Evolutionary conservation across 306 rosid species (phyloP).

Genomic region (Fragaria nilgerrensis): DNA sequence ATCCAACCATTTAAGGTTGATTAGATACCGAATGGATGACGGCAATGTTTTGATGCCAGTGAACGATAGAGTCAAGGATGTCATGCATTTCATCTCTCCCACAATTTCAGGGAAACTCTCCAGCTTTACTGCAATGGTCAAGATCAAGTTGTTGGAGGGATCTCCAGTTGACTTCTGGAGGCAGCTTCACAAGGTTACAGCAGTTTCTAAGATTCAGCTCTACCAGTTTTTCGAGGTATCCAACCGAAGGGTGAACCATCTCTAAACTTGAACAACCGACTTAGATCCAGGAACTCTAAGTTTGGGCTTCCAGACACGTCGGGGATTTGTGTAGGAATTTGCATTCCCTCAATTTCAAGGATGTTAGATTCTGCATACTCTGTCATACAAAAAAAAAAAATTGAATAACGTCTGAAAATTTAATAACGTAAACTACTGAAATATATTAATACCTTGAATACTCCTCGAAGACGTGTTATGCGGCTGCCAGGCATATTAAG

Average conservation of each 20-base stretch:
- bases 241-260: background rate
- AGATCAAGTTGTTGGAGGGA: background rate
- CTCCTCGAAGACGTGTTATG: too few species aligned
- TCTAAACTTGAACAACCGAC: background rate
- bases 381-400: too few species aligned
- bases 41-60: background rate
- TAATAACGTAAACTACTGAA: too few species aligned
- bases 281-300: background rate
- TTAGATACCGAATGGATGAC: background rate
- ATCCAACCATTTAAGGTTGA: accelerated
- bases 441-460: too few species aligned
- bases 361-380: too few species aligned
- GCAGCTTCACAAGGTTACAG: background rate
- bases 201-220: accelerated
- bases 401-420: too few species aligned
- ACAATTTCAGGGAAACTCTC: slow-evolving; percentile 12
- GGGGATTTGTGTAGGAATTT: too few species aligned
- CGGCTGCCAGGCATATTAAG: too few species aligned
- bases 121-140: background rate
- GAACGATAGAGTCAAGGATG: accelerated
- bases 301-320: background rate
- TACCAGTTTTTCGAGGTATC: background rate
- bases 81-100: background rate
- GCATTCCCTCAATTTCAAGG: too few species aligned
- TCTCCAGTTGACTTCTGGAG: background rate